Percentiles rank a stretch among this genome's conserved stretches.
Evolutionary conservation across 768 basidiomycete genomes (phyloP).

Genomic region (Pluteus cervinus): DNA sequence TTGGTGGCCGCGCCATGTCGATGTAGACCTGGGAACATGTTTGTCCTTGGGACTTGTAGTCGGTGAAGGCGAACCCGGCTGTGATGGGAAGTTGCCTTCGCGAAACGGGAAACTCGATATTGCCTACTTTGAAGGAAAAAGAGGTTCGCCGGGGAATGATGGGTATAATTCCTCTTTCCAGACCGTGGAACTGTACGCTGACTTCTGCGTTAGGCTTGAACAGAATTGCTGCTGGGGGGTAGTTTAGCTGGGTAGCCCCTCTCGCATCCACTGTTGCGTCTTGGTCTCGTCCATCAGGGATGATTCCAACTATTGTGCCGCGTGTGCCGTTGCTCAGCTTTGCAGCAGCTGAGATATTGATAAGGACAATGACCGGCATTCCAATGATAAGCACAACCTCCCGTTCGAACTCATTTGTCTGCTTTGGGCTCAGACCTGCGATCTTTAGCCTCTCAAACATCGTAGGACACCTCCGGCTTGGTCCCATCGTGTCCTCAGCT

Average conservation of each 20-base stretch:
- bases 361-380: constrained; percentile 30
- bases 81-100: constrained; percentile 25
- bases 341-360: constrained; percentile 29
- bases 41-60: constrained; percentile 35
- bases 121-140: constrained; percentile 5
- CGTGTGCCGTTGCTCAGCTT: constrained; percentile 34
- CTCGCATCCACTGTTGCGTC: constrained; percentile 3
- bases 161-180: constrained; percentile 20
- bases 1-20: constrained; percentile 25
- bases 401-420: constrained; percentile 13
- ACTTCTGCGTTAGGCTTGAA: constrained; percentile 20
- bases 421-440: constrained; percentile 7
- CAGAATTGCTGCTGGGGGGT: constrained; percentile 24
- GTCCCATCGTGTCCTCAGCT: constrained; percentile 18
- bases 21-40: constrained; percentile 27
- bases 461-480: too few species aligned
- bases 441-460: too few species aligned
- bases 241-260: constrained; percentile 14
- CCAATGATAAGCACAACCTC: constrained; percentile 25
- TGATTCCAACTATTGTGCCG: constrained; percentile 25
- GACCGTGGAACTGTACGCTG: constrained; percentile 14
- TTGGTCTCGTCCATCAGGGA: constrained; percentile 25
- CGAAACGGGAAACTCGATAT: constrained; percentile 8
- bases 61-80: constrained; percentile 32
- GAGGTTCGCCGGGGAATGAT: constrained; percentile 10